Conservation (phyloP, 2,329 filamentous ascomycete species). For the Aureobasidium lini region DNA sequence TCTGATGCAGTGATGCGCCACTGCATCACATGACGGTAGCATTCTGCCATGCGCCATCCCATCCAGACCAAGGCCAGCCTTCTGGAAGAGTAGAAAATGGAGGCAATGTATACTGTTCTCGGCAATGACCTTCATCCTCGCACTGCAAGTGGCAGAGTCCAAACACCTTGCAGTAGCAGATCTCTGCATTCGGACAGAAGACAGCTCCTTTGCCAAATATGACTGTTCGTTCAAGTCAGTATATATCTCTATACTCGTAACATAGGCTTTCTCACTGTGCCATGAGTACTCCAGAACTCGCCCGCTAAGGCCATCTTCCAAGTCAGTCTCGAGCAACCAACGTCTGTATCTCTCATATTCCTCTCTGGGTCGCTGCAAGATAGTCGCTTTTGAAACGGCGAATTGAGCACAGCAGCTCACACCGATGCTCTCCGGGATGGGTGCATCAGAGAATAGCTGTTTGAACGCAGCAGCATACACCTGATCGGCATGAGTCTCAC, state of each 20-base stretch:
- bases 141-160: constrained; percentile 49
- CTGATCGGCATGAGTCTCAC: constrained; percentile 38
- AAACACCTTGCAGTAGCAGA: constrained; percentile 63
- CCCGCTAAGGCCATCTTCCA: constrained; percentile 44
- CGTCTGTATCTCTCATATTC: constrained; percentile 43
- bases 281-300: constrained; percentile 53
- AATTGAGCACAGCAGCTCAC: constrained; percentile 51
- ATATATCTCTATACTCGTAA: not conserved
- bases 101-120: constrained; percentile 52
- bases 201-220: constrained; percentile 27
- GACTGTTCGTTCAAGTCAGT: not conserved
- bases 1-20: not conserved
- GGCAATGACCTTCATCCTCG: constrained; percentile 40
- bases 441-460: constrained; percentile 37
- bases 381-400: constrained; percentile 41
- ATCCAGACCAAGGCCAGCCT: constrained; percentile 55
- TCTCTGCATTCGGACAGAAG: constrained; percentile 52
- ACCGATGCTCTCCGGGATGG: constrained; percentile 39
- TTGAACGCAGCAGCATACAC: constrained; percentile 43
- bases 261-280: constrained; percentile 34
- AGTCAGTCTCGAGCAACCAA: constrained; percentile 42
- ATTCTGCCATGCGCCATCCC: constrained; percentile 33
- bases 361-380: constrained; percentile 36
- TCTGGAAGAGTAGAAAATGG: constrained; percentile 50
- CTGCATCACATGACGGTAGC: not conserved